Evolutionary conservation across 257 asterid species (phyloP).

Genomic region (Nicotiana noctiflora): DNA sequence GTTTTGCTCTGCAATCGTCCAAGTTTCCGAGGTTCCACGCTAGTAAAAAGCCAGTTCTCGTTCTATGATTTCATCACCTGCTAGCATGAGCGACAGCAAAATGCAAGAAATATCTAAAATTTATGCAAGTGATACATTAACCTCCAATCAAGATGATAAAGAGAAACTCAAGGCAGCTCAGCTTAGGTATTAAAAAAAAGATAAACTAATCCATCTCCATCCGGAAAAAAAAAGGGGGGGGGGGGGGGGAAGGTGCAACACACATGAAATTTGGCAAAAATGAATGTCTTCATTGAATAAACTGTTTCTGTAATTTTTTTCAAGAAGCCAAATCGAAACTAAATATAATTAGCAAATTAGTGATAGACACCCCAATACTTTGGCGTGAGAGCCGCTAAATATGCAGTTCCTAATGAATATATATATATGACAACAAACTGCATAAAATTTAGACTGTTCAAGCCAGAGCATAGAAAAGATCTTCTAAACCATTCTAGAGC

Average conservation of each 20-base stretch:
- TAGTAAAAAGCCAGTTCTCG: background rate
- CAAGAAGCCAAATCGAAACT: background rate
- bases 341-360: background rate
- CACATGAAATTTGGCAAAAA: background rate
- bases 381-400: background rate
- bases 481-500: background rate
- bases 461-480: background rate
- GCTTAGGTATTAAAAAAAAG: background rate
- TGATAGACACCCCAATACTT: background rate
- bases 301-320: background rate
- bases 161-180: background rate
- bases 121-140: background rate
- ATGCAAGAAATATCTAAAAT: background rate
- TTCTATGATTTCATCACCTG: background rate
- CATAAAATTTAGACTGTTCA: background rate
- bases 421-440: background rate
- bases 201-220: background rate
- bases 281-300: background rate
- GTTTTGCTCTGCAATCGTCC: slow-evolving; percentile 16
- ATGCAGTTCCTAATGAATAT: background rate
- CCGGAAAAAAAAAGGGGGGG: too few species aligned
- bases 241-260: background rate
- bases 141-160: background rate
- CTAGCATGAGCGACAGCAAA: background rate
- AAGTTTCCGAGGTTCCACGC: background rate